Conservation (phyloP, 805 yeast species). For the Barnettozyma sp. region DNA sequence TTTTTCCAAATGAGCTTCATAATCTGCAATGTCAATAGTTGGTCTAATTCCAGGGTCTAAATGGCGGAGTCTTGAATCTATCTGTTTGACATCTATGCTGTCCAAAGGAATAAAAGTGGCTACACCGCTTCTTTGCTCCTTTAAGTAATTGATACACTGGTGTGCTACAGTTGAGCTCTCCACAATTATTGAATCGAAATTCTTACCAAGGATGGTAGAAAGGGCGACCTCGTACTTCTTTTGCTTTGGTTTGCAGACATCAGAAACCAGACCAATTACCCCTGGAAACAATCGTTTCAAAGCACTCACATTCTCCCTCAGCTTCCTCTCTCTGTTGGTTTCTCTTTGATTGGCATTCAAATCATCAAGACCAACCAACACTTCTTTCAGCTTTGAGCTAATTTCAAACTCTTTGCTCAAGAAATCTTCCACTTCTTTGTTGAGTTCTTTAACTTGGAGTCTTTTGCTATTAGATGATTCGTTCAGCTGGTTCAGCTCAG, state of each 20-base stretch:
- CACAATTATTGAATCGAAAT: conserved; percentile 79
- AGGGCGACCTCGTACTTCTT: conserved; percentile 68
- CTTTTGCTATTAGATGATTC: conserved; percentile 34
- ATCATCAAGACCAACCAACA: conserved; percentile 58
- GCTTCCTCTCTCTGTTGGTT: conserved; percentile 56
- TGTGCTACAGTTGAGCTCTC: conserved; percentile 63
- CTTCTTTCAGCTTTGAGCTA: conserved; percentile 56
- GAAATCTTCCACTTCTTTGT: conserved; percentile 34
- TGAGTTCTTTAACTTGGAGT: conserved; percentile 31
- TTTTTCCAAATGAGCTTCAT: conserved; percentile 57
- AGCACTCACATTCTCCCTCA: conserved; percentile 66
- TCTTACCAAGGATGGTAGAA: conserved; percentile 68
- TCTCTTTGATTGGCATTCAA: conserved; percentile 73
- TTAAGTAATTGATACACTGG: conserved; percentile 70
- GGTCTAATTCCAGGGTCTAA: conserved; percentile 53
- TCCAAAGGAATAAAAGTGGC: conserved; percentile 88
- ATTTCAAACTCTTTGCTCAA: conserved; percentile 48
- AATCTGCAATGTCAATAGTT: conserved; percentile 66
- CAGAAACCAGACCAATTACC: conserved; percentile 74
- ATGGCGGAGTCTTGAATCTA: conserved; percentile 48
- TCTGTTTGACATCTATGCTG: conserved; percentile 52
- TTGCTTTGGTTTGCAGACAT: conserved; percentile 70
- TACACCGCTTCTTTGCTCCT: conserved; percentile 78
- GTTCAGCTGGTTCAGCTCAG: conserved; percentile 26
- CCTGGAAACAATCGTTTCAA: conserved; percentile 76